Conservation (phyloP, 2,329 filamentous ascomycete genomes). For the Fusarium protoensiforme region DNA sequence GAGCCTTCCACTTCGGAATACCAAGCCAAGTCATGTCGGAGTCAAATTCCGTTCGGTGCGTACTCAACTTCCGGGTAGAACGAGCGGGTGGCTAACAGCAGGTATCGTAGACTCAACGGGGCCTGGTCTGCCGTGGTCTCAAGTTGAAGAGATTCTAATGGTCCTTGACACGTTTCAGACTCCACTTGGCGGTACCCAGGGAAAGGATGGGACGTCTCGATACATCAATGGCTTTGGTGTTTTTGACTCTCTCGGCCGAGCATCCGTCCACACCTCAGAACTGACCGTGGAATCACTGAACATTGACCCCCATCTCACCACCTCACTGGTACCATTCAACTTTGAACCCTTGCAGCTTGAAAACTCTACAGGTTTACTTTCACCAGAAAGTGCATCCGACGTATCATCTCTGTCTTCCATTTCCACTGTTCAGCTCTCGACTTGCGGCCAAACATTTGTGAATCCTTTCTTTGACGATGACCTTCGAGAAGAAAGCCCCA, state of each 20-base stretch:
- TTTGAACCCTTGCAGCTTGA: neutral
- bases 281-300: neutral
- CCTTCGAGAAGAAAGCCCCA: neutral
- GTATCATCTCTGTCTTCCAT: neutral
- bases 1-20: neutral
- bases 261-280: neutral
- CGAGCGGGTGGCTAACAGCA: neutral
- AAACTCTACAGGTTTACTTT: neutral
- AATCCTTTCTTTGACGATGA: neutral
- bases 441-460: neutral
- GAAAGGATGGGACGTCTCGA: neutral
- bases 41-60: neutral
- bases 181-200: neutral
- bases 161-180: neutral
- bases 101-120: neutral
- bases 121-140: neutral
- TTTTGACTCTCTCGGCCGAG: neutral
- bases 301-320: neutral
- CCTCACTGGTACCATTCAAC: neutral
- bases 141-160: neutral
- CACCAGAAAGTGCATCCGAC: neutral
- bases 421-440: neutral
- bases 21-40: neutral
- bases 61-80: neutral
- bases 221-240: neutral